Evolutionary conservation across 1,284 basidiomycete genomes (phyloP), one percentile per base, ranked within the genome.

Genomic region (Leccinum variabile): DNA sequence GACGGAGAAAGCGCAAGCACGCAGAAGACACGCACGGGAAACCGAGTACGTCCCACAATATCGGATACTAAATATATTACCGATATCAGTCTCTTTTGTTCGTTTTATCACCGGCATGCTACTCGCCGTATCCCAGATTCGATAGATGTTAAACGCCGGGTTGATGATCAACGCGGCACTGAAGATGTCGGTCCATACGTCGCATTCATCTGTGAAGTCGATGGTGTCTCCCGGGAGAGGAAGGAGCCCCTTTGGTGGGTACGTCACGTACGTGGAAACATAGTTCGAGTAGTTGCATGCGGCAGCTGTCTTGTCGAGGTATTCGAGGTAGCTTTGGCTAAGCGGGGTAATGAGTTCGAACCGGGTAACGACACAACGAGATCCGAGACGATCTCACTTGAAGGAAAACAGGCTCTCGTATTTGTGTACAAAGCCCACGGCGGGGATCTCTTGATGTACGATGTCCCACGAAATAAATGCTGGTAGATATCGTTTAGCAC

Each of bases 111-210:
- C 5, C 2, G 3, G 5, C 5, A 46, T 18, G 18, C 10, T 5
- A 72, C 80, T 64, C 57, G 78, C 82, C 25, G 84, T 88, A 70
- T 89, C 88, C 72, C 90, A 89, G 59, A 91, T 87, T 37, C 87
- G 81, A 71, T 92, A 92, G 8, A 90, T 80, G 69, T 92, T 82
- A 76, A 92, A 92, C 3, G 87, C 90, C 0, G 89, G 90, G 70
- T 92, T 91, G 64, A 88, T 75, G 2, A 74, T 63, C 25, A 90
- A 66, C 0, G 88, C 85, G 0, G 81, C 85, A 16, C 84, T 71
- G 68, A 88, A 85, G 56, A 90, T 86, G 54, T 78, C 74, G 46
- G 83, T 79, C 86, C 88, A 90, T 2, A 91, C 69, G 69, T 90
- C 86, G 68, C 91, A 92, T 3, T 81, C 84, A 35, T 67, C 72